Conservation (phyloP, 305 asterid genomes). For the Fraxinus nigra region DNA sequence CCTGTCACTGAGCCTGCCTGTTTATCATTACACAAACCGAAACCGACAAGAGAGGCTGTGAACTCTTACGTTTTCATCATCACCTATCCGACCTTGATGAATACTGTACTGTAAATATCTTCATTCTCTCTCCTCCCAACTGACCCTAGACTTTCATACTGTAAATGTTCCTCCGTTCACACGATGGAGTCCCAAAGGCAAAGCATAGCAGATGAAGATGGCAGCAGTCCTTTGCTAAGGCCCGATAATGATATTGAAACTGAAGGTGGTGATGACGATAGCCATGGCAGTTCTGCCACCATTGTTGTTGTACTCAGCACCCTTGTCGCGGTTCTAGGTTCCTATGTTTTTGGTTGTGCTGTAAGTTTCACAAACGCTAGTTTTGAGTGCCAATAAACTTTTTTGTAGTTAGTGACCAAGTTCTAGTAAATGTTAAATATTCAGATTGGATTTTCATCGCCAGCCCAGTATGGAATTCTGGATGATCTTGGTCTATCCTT, state of each 20-base stretch:
- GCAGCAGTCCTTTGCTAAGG: conserved; percentile 30
- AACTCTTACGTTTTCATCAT: neutral
- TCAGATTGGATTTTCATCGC: conserved; percentile 89
- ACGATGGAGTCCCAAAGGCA: conserved; percentile 27
- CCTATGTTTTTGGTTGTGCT: conserved; percentile 81
- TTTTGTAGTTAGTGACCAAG: neutral
- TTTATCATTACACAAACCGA: neutral
- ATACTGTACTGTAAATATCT: neutral
- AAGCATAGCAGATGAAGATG: conserved; percentile 19
- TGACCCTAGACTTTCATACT: neutral
- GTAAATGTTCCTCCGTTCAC: neutral
- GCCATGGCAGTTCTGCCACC: conserved; percentile 43
- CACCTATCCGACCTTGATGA: neutral
- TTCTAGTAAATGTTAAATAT: conserved; percentile 23
- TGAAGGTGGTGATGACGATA: conserved; percentile 23
- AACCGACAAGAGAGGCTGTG: neutral
- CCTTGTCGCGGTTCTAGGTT: conserved; percentile 68
- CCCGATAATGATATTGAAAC: conserved; percentile 16
- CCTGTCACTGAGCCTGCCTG: too few relatives aligned
- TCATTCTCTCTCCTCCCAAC: neutral
- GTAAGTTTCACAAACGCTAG: conserved; percentile 40
- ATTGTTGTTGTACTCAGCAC: conserved; percentile 57
- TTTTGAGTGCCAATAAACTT: neutral
- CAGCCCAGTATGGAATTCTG: conserved; percentile 73
- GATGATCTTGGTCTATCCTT: conserved; percentile 65